Conservation (phyloP, 164 flowering plant species). For the Tetrastigma voinierianum region DNA sequence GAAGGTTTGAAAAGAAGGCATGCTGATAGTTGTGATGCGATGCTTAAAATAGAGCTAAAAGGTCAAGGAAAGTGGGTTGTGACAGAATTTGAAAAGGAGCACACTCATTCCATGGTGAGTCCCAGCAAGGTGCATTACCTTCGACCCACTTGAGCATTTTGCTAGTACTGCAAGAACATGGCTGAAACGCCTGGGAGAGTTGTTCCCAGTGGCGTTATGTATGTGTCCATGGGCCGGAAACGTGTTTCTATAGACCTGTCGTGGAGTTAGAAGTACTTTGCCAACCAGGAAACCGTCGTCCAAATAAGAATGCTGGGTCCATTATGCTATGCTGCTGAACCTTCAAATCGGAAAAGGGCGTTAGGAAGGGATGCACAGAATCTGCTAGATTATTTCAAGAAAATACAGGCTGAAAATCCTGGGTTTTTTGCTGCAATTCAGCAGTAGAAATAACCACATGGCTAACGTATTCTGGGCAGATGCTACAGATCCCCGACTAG, state of each 20-base stretch:
- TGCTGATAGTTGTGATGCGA: conserved; percentile 60
- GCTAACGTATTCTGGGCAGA: conserved; percentile 67
- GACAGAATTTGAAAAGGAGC: conserved; percentile 68
- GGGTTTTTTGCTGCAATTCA: conserved; percentile 66
- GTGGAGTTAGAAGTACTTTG: conserved; percentile 27
- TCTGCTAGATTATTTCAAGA: conserved; percentile 59
- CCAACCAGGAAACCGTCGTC: too few relatives aligned
- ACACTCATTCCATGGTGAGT: conserved; percentile 53
- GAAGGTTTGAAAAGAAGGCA: conserved; percentile 50
- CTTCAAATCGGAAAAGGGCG: conserved; percentile 38
- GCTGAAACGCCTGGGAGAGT: conserved; percentile 31
- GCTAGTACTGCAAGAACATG: conserved; percentile 49
- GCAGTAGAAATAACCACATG: conserved; percentile 52
- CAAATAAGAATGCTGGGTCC: conserved; percentile 24
- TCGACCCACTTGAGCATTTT: conserved; percentile 59
- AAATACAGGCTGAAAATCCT: conserved; percentile 66
- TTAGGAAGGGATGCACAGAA: conserved; percentile 68
- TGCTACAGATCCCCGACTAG: conserved; percentile 60
- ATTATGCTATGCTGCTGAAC: conserved; percentile 30
- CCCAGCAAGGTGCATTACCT: conserved; percentile 64
- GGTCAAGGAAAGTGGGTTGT: conserved; percentile 64
- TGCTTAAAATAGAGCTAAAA: conserved; percentile 54
- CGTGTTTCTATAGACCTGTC: conserved; percentile 34
- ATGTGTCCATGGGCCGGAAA: conserved; percentile 58
- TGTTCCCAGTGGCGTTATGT: conserved; percentile 54